Evolutionary conservation across 2,329 filamentous ascomycete species (phyloP), one percentile per base, ranked within the genome.

Genomic region (Daldinia eschscholtzii): DNA sequence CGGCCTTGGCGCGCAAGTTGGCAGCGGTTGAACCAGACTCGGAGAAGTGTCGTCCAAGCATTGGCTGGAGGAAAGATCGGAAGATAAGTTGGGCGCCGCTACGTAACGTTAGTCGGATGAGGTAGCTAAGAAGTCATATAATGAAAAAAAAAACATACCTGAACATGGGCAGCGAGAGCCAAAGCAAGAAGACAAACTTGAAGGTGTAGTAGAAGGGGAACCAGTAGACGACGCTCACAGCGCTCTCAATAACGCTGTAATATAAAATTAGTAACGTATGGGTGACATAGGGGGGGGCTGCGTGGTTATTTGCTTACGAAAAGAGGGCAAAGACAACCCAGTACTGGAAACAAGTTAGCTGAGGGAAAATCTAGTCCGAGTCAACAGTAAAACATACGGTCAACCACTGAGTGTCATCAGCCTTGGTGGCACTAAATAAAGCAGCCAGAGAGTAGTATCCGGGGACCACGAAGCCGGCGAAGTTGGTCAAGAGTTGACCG

Each of bases 141-240:
- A 52, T 64, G 37, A 56, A 48, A 18, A 64, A 39, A 56, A 48
- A 18, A 63, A 85, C 91, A 80, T 91, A 98, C 95, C 87, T 87
- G 86, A 97, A 98, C 82, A 93, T 88, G 81, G 96, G 96, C 78
- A 99, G 93, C 76, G 95, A 91, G 85, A 99, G 94, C 96, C 96
- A 99, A 81, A 99, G 91, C 77, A 98, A 88, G 81, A 98, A 92
- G 80, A 97, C 86, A 80, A 99, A 98, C 89, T 99, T 99, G 92
- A 99, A 98, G 80, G 94, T 95, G 85, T 93, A 99, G 92, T 99
- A 99, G 87, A 99, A 99, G 80, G 96, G 92, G 86, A 97, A 93
- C 93, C 93, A 97, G 88, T 96, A 96, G 72, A 95, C 92, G 72
- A 93, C 92, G 83, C 88, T 94, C 78, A 97, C 83, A 70, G 92